phyloP scores from a whole-genome alignment of 768 basidiomycete species.

The Filobasidium wieringae region DNA sequence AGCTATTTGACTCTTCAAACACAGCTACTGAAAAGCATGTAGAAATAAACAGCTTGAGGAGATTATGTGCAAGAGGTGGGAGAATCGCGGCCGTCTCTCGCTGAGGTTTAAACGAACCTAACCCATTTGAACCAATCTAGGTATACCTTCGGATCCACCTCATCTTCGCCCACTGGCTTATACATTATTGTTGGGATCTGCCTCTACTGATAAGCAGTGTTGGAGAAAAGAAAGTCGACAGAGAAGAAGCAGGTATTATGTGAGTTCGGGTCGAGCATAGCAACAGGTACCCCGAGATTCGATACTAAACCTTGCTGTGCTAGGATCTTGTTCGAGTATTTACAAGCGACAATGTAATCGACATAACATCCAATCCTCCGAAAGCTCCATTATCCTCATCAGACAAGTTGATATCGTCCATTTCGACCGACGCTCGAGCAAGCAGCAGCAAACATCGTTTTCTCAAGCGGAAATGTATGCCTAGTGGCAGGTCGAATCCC shows the following conservation, averaged over 20 bases:
- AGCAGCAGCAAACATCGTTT: background rate
- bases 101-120: background rate
- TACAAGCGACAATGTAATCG: no score
- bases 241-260: constrained; percentile 23
- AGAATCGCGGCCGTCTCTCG: background rate
- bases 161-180: constrained; percentile 32
- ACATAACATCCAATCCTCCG: no score
- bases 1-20: constrained; percentile 25
- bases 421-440: background rate
- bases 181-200: constrained; percentile 23
- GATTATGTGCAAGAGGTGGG: constrained; percentile 28
- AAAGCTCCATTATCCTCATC: no score
- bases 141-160: constrained; percentile 30
- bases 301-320: background rate
- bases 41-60: constrained; percentile 24
- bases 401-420: background rate
- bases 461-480: background rate
- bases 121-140: constrained; percentile 7
- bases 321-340: background rate
- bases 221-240: constrained; percentile 20
- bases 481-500: background rate
- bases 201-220: constrained; percentile 17
- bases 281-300: background rate
- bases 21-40: constrained; percentile 20
- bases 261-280: no score